Conservation (phyloP, 805 yeast species). For the Maudiozyma saulgeensis region DNA sequence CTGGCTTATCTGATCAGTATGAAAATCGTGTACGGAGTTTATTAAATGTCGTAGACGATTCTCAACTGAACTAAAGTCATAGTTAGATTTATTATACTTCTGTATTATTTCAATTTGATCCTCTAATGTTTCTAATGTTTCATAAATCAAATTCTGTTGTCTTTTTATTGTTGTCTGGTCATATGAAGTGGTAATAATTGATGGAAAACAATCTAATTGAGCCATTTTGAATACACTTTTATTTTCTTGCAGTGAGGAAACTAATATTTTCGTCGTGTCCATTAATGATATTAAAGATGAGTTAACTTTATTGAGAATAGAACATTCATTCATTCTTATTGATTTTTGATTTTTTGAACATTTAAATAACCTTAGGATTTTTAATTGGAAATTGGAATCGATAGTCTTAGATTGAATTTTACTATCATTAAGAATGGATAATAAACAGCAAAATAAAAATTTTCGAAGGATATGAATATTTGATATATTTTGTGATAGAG, state of each 20-base stretch:
- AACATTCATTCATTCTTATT: not conserved
- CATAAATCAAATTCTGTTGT: not conserved
- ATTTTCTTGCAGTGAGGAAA: not conserved
- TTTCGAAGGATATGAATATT: slow-evolving; percentile 33
- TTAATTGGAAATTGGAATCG: too few species aligned
- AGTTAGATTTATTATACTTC: not conserved
- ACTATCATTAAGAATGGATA: slow-evolving; percentile 21
- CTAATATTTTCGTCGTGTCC: not conserved
- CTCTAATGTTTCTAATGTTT: not conserved
- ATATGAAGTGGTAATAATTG: too few species aligned
- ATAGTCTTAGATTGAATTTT: not conserved
- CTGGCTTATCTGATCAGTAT: not conserved
- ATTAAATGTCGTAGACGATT: not conserved
- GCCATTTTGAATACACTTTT: not conserved
- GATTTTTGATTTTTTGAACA: too few species aligned
- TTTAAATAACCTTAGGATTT: too few species aligned
- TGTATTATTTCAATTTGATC: not conserved
- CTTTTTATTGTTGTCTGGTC: too few species aligned
- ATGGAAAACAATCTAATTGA: too few species aligned
- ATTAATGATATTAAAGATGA: not conserved
- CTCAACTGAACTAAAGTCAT: not conserved
- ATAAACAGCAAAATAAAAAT: slow-evolving; percentile 34
- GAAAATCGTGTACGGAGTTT: not conserved
- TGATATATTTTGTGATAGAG: slow-evolving; percentile 26
- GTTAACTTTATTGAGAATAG: not conserved